Base-by-base conservation (phyloP, 2,329 filamentous ascomycete species). In the Penicillium sclerotiorum region DNA sequence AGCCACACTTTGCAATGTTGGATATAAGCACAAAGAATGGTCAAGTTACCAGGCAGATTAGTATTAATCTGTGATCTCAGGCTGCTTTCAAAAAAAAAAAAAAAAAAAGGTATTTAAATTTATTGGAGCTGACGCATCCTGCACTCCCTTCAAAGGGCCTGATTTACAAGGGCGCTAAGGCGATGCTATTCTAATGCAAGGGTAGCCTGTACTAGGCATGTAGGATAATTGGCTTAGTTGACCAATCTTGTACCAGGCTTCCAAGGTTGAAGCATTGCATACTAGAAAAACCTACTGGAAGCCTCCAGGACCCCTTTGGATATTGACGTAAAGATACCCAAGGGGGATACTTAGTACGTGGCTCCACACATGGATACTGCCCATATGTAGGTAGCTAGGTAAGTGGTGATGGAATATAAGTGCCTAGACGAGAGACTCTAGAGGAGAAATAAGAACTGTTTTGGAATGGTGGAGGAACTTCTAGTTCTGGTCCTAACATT, bases 401-500 rank as follows among this genome's bases (percentile, higher is more conserved):
- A 12, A 7, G 12, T 28, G 7, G n/a, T 28, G 25, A 12, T 12
- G 25, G 25, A 7, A 28, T 28, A 7, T 28, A n/a, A n/a, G n/a
- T n/a, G n/a, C n/a, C n/a, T n/a, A n/a, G n/a, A n/a, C n/a, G n/a
- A n/a, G n/a, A n/a, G n/a, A n/a, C n/a, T n/a, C n/a, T n/a, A n/a
- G n/a, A n/a, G n/a, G n/a, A n/a, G n/a, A n/a, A n/a, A n/a, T n/a
- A n/a, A n/a, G n/a, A 33, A 42, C 33, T 33, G n/a, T 27, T 41
- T 35, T 40, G 37, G 30, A 36, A 17, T 20, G 17, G 39, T 45
- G 28, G 18, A 52, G 22, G 41, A 36, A 50, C 41, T 50, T 55
- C 44, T 53, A 50, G 43, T 52, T 57, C 55, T 52, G 35, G 52
- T 32, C 36, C 46, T 54, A n/a, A n/a, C n/a, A n/a, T n/a, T n/a